Conservation (phyloP, 2,329 filamentous ascomycete genomes). For the Ambrosiella cleistominuta region DNA sequence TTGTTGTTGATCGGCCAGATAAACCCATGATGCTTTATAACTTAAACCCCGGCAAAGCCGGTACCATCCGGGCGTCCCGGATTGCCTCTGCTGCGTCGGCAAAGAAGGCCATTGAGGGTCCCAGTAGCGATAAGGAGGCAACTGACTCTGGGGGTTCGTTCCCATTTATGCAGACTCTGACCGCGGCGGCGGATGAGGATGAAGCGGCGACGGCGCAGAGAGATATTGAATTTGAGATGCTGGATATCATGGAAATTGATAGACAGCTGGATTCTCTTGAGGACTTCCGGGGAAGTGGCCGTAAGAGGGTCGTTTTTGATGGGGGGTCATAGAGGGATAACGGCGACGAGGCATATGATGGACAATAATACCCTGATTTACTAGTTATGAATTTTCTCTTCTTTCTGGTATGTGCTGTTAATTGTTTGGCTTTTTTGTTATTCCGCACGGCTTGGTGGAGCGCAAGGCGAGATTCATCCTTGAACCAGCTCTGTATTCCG, state of each 20-base stretch:
- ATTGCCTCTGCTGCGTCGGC: neutral
- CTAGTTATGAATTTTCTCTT: neutral
- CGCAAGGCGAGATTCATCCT: constrained; percentile 59
- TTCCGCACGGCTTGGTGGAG: constrained; percentile 58
- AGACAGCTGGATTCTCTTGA: constrained; percentile 40
- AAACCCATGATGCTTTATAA: constrained; percentile 30
- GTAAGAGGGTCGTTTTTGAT: constrained; percentile 36
- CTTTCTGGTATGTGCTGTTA: constrained; percentile 15
- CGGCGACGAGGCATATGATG: neutral
- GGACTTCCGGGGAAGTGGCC: constrained; percentile 27
- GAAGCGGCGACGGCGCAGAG: constrained; percentile 25
- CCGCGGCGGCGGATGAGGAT: constrained; percentile 33
- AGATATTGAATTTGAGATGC: constrained; percentile 41
- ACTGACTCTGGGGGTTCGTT: neutral
- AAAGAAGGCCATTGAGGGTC: constrained; percentile 20
- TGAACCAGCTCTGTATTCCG: constrained; percentile 54
- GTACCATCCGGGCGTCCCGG: constrained; percentile 20
- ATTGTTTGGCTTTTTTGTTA: neutral
- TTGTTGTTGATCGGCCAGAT: constrained; percentile 35
- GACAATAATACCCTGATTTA: constrained; percentile 5
- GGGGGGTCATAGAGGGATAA: constrained; percentile 16
- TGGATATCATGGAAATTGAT: constrained; percentile 50
- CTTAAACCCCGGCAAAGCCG: constrained; percentile 28
- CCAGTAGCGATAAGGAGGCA: constrained; percentile 18
- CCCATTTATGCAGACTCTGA: constrained; percentile 31